Evolutionary conservation across 2,329 filamentous ascomycete genomes (phyloP), one percentile per base, ranked within the genome.

Genomic region (Colletotrichum chlorophyti): DNA sequence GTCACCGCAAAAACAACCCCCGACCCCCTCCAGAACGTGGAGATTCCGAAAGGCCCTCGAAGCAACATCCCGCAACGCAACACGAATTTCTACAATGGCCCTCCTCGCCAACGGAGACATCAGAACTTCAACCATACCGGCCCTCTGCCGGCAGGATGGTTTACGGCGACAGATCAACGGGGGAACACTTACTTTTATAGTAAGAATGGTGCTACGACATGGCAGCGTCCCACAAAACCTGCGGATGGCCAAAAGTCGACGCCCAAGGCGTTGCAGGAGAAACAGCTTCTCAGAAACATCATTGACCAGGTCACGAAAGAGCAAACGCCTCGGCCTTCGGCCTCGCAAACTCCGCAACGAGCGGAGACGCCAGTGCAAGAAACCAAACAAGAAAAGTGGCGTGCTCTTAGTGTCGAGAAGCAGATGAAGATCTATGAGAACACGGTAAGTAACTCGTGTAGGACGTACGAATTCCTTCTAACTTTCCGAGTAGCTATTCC

Each of bases 381-480:
- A 72, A 80, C 80, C 6, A 88, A 84, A 65, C 81, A 82, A 66
- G 88, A 91, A 43, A 91, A 89, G 70, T 93, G 90, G 90, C 83
- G 85, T 53, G 83, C 81, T 58, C 72, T 88, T 27, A 80, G 88
- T 2, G 72, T 87, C 65, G 93, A 97, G 64, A 97, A 97, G 75
- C 91, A 95, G 74, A 96, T 93, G 84, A 97, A 92, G 77, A 82
- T 97, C 3, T 98, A 97, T 68, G 93, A 97, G 73, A 93, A 93
- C 69, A 96, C 93, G 48, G 92, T 96, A 81, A 72, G 91, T 79
- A 24, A 6, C 21, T 24, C 2, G 14, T 15, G 6, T 6, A 6
- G 11, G 26, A n/a, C 5, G 34, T 23, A 23, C 43, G 21, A 12
- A 10, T 12, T n/a, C 9, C 5, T 23, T 19, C 58, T 53, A 35